phyloP scores from a whole-genome alignment of 306 rosid genomes.

The Vigna angularis region DNA sequence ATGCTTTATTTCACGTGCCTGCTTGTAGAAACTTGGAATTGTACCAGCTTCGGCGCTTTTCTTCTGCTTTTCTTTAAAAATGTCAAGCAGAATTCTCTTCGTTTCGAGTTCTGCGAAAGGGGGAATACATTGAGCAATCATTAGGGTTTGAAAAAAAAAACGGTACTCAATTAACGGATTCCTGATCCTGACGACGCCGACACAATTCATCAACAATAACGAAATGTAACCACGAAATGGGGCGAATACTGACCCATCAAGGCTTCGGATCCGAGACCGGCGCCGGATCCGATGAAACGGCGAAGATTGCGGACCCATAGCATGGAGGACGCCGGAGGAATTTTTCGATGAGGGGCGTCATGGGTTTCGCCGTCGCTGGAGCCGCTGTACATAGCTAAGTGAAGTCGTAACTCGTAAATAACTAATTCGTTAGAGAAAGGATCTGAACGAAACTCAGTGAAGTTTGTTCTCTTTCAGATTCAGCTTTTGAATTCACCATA shows the following conservation, averaged over 20 bases:
- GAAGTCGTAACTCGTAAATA: not conserved
- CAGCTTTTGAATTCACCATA: not conserved
- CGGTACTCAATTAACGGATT: not conserved
- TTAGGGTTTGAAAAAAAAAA: slow-evolving; percentile 4
- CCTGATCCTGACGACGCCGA: not conserved
- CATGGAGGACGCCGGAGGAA: slow-evolving; percentile 95
- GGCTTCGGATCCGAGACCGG: slow-evolving; percentile 96
- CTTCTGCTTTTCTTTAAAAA: slow-evolving; percentile 97
- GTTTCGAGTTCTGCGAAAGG: slow-evolving; percentile 89
- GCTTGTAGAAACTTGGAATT: slow-evolving; percentile 97
- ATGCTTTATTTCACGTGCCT: slow-evolving; percentile 63
- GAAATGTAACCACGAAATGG: not conserved
- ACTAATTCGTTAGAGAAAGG: not conserved
- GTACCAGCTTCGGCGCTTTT: slow-evolving; percentile 90
- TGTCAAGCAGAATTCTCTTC: slow-evolving; percentile 94
- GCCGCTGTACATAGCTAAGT: slow-evolving; percentile 79
- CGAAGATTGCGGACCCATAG: slow-evolving; percentile 94
- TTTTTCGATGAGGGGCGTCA: slow-evolving; percentile 77
- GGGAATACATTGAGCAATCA: not conserved
- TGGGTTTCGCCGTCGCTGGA: slow-evolving; percentile 94
- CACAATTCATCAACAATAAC: not conserved
- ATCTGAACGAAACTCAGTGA: not conserved
- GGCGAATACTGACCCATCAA: slow-evolving; percentile 72
- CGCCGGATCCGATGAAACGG: slow-evolving; percentile 88
- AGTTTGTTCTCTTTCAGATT: not conserved